Conservation (phyloP, 768 basidiomycete genomes). For the Sarcodon aspratus region DNA sequence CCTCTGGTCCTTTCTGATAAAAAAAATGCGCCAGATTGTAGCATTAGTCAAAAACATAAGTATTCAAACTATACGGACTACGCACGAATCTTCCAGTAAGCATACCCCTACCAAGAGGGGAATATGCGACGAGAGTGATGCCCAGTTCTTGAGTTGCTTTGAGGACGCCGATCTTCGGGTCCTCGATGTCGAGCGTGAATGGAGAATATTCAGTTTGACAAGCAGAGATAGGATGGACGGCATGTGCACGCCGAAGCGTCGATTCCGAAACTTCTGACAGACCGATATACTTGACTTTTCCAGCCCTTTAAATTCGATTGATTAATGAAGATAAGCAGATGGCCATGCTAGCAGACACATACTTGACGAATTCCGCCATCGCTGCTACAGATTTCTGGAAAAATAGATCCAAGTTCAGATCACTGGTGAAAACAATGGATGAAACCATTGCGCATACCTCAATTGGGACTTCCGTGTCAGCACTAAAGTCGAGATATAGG, state of each 20-base stretch:
- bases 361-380: slow-evolving; percentile 18
- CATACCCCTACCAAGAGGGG: slow-evolving; percentile 23
- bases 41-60: slow-evolving; percentile 2
- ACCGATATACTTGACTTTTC: slow-evolving; percentile 15
- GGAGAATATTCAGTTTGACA: slow-evolving; percentile 34
- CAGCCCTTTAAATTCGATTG: slow-evolving; percentile 10
- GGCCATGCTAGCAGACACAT: background rate
- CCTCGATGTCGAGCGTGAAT: slow-evolving; percentile 32
- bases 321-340: too few species aligned
- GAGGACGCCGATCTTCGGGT: slow-evolving; percentile 25
- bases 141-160: slow-evolving; percentile 12
- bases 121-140: slow-evolving; percentile 31
- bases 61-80: background rate
- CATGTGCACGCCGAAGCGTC: slow-evolving; percentile 18
- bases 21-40: background rate
- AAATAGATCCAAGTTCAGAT: too few species aligned
- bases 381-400: slow-evolving; percentile 10
- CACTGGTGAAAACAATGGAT: background rate
- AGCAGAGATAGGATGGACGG: slow-evolving; percentile 32
- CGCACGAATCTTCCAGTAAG: slow-evolving; percentile 17
- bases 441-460: slow-evolving; percentile 4
- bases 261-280: slow-evolving; percentile 18
- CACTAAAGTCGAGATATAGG: slow-evolving; percentile 17
- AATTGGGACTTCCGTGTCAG: slow-evolving; percentile 13
- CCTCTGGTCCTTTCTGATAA: slow-evolving; percentile 16